These are phyloP conservation scores for Diaporthe nobilis DNA, from an alignment of 2,329 filamentous ascomycete species.

Conservation along the genomic window DNA sequence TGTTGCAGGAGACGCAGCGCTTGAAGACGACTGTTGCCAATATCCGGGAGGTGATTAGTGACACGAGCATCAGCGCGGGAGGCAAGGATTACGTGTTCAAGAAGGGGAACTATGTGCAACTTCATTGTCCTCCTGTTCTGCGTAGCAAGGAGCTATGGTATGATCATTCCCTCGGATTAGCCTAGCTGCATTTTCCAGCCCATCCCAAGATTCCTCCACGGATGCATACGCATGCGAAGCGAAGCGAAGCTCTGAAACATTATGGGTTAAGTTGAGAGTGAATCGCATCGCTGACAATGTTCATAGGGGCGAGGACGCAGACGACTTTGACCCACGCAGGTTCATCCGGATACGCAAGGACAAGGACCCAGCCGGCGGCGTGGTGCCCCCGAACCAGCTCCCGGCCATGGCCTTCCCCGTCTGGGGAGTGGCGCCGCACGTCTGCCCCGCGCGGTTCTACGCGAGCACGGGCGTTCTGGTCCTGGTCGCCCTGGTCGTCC, in stretches of 20 bases:
- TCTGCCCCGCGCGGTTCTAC: constrained; percentile 50
- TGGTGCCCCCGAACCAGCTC: constrained; percentile 34
- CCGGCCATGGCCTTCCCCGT: constrained; percentile 43
- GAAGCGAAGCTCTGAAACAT: not conserved
- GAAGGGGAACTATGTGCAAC: constrained; percentile 49
- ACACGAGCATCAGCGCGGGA: constrained; percentile 47
- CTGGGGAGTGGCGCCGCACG: constrained; percentile 43
- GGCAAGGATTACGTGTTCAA: constrained; percentile 52
- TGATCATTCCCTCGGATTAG: too few species aligned
- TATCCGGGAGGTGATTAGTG: constrained; percentile 50
- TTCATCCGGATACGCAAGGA: constrained; percentile 40
- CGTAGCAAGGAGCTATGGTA: constrained; percentile 41
- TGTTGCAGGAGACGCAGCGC: constrained; percentile 55
- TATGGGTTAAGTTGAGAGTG: not conserved
- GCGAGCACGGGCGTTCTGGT: constrained; percentile 47
- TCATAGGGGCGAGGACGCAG: constrained; percentile 50
- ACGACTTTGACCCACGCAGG: constrained; percentile 44
- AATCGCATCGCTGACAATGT: not conserved
- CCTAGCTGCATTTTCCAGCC: not conserved
- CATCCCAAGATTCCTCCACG: not conserved
- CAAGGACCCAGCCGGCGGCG: not conserved
- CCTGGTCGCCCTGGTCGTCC: constrained; percentile 46
- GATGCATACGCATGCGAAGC: not conserved
- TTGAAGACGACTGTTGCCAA: constrained; percentile 46
- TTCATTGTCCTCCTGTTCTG: constrained; percentile 48